Percentiles rank a stretch among this genome's conserved stretches.
Conservation (phyloP, 441 rosid species). For the Corymbia citriodora region DNA sequence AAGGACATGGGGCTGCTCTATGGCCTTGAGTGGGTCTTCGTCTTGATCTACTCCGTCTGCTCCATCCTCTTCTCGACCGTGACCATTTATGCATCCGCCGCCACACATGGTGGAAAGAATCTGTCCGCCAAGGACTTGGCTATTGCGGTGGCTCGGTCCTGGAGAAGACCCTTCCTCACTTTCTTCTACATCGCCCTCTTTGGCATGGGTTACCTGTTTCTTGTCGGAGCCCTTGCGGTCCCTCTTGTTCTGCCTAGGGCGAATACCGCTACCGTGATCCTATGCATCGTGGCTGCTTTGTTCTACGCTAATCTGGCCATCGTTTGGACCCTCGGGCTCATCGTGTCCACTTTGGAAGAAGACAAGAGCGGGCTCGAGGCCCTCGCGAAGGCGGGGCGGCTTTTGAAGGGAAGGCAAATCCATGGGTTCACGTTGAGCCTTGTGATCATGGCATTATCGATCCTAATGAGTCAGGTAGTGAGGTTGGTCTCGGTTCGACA, state of each 20-base stretch:
- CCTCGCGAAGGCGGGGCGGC: slow-evolving; percentile 42
- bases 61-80: slow-evolving; percentile 10
- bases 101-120: slow-evolving; percentile 12
- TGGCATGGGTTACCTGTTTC: slow-evolving; percentile 14
- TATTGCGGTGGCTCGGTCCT: slow-evolving; percentile 11
- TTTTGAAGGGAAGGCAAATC: slow-evolving; percentile 37
- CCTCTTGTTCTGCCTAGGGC: slow-evolving; percentile 2
- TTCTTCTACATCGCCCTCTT: slow-evolving; percentile 22
- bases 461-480: background rate
- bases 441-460: slow-evolving; percentile 1
- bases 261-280: background rate
- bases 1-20: slow-evolving; percentile 9
- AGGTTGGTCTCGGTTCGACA: background rate
- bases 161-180: slow-evolving; percentile 32
- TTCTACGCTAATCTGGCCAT: slow-evolving; percentile 23
- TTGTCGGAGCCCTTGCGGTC: slow-evolving; percentile 4
- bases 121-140: slow-evolving; percentile 18
- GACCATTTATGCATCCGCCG: slow-evolving; percentile 32
- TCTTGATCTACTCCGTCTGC: background rate
- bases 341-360: slow-evolving; percentile 39
- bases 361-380: slow-evolving; percentile 46
- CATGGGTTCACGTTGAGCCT: slow-evolving; percentile 37
- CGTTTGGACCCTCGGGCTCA: slow-evolving; percentile 34
- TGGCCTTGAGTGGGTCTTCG: slow-evolving; percentile 9
- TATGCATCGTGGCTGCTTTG: slow-evolving; percentile 5